Evolutionary conservation across 106 monocot genomes (phyloP), one percentile per base, ranked within the genome.

Genomic region (Allium sativum): DNA sequence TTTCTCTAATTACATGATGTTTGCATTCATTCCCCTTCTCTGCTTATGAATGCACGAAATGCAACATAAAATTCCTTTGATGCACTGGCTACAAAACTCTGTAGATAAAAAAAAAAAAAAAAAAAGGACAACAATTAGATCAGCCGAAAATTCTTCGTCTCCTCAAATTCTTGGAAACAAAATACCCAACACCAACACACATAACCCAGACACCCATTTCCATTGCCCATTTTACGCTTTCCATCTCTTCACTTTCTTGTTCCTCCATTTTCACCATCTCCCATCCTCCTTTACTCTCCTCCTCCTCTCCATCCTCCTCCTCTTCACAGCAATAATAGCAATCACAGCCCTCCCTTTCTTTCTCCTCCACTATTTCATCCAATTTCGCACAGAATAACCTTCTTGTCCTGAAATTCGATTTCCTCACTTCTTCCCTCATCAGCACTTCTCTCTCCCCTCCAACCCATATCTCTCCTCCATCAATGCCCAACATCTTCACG

Each of bases 311-410:
- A 18, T 56, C 73, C 4, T 55, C 61, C 17, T 65, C 51, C 14
- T 58, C 62, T 3, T 53, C 73, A 13, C 44, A 55, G 10, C 45
- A 41, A 42, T 58, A 68, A 58, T 58, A 65, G 45, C 71, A 68
- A 18, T 52, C 74, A 13, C 21, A 56, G 8, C 21, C 54, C 44
- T 63, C 71, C 12, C 21, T 52, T 43, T 75, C 80, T 46, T 20
- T 47, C 60, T 80, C 75, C 71, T 81, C 80, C 52, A 76, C 71
- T 63, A 81, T 72, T 56, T 80, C 80, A 71, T 75, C 75, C 66
- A 80, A 15, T 52, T 45, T 71, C 44, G 53, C 62, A 19, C 74
- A 67, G 57, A 71, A 75, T 59, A 70, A 7, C 59, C 12, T 53
- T 61, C 48, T 44, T 55, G 9, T 66, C 58, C 58, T 66, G 48